Evolutionary conservation across 768 basidiomycete species (phyloP).

Genomic region (Lactarius tabidus): DNA sequence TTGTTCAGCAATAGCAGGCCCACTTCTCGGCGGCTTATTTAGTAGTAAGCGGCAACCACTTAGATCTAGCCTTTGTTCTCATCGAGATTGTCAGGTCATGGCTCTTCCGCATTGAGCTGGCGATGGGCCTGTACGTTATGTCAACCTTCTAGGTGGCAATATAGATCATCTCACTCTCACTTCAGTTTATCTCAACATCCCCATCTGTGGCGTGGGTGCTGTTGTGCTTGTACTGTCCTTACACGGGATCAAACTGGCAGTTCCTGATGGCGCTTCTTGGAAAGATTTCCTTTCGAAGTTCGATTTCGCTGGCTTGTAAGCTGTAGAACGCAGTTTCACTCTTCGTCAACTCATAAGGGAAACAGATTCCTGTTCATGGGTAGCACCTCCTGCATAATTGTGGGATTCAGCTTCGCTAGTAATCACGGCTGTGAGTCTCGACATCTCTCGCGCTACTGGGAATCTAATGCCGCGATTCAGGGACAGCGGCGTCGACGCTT

Average conservation of each 20-base stretch:
- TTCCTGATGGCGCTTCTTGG: conserved; percentile 52
- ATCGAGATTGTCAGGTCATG: conserved; percentile 16
- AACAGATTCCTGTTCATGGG: conserved; percentile 66
- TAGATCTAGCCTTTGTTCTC: conserved; percentile 6
- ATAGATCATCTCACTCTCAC: conserved; percentile 23
- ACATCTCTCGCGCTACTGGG: background rate
- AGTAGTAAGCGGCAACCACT: conserved; percentile 49
- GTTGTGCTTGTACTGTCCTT: conserved; percentile 58
- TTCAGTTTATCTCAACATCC: conserved; percentile 82
- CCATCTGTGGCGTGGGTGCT: conserved; percentile 60
- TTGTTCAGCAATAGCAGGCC: conserved; percentile 80
- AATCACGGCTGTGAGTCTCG: conserved; percentile 58
- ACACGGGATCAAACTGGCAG: conserved; percentile 47
- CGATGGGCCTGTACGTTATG: conserved; percentile 76
- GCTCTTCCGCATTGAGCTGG: conserved; percentile 49
- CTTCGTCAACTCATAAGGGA: conserved; percentile 25
- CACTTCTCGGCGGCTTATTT: conserved; percentile 77
- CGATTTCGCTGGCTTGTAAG: conserved; percentile 78
- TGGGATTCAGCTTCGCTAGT: conserved; percentile 77
- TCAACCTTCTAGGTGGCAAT: conserved; percentile 11
- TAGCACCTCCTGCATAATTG: conserved; percentile 67
- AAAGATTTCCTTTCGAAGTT: conserved; percentile 50
- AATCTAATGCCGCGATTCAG: conserved; percentile 36
- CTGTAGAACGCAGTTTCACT: conserved; percentile 27
- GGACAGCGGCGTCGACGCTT: conserved; percentile 60